Evolutionary conservation across 495 filamentous ascomycete species (phyloP), one percentile per base, ranked within the genome.

Genomic region (Xylaria scruposa): DNA sequence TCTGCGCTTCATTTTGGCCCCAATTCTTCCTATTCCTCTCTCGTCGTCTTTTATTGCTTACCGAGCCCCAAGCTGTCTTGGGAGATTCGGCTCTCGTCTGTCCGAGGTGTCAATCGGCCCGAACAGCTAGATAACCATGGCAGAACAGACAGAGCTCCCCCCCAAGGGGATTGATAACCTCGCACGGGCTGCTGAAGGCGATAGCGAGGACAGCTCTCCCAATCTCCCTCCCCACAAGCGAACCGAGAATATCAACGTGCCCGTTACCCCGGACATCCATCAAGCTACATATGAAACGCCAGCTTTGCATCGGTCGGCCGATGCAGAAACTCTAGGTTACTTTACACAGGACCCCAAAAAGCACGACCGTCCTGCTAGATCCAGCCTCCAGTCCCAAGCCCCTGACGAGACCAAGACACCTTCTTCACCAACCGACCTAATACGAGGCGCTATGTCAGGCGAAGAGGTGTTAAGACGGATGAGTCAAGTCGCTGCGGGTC

Each of bases 401-500:
- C 72, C 19, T 42, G 71, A 59, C 17, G 56, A 54, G 62, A 59
- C 42, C 15, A 47, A 4, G 56, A 72, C 60, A 75, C 74, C 73
- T 68, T 78, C 77, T 66, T 86, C 86, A 19, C 81, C 85, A 15
- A 80, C 74, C 40, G 80, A 89, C 72, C 79, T 85, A 19, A 84
- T 82, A 4, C 85, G 83, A 24, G 87, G 88, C 46, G 86, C 85
- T 19, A 85, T 82, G 62, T 85, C 88, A 2, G 85, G 88, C 65
- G 82, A 85, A 15, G 90, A 94, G 15, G 82, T 92, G 24, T 77
- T 94, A 49, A 88, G 88, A 24, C 88, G 90, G 29, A 80, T 93
- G 76, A 93, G 89, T 75, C 75, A 89, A 40, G 82, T 84, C 8
- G 78, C 78, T 31, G 81, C 77, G 67, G 74, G 80, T 15, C 81